These are phyloP conservation scores for Hirschfeldia incana DNA, from an alignment of 345 rosid genomes.

Conservation along the genomic window DNA sequence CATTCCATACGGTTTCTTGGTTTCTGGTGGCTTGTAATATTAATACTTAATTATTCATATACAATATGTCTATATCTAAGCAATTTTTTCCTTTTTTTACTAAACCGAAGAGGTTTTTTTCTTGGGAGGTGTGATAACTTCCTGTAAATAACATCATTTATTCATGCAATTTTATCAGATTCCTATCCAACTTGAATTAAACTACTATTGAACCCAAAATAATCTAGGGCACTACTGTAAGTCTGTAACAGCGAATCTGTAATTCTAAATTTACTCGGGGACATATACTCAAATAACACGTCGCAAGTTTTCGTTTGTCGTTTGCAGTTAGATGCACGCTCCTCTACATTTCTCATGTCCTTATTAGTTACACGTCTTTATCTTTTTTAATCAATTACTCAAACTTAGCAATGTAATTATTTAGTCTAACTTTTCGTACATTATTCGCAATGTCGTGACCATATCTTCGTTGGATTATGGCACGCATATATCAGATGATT, in stretches of 20 bases:
- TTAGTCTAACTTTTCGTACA: slow-evolving; percentile 18
- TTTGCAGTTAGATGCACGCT: slow-evolving; percentile 38
- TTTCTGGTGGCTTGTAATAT: slow-evolving; percentile 17
- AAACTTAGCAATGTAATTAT: background rate
- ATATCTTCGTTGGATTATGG: slow-evolving; percentile 32
- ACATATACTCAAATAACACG: slow-evolving; percentile 18
- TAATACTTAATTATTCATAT: background rate
- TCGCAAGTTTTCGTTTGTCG: slow-evolving; percentile 33
- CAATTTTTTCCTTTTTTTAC: slow-evolving; percentile 2
- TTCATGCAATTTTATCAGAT: slow-evolving; percentile 6
- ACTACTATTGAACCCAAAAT: background rate
- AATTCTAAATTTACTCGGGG: slow-evolving; percentile 1
- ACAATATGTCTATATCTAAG: slow-evolving; percentile 13
- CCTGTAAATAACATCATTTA: background rate
- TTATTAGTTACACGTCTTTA: background rate
- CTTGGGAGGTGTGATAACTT: slow-evolving; percentile 19
- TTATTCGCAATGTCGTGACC: slow-evolving; percentile 25
- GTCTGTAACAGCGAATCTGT: background rate
- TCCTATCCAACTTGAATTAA: slow-evolving; percentile 13
- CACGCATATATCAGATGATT: slow-evolving; percentile 7
- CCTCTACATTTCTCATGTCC: slow-evolving; percentile 25
- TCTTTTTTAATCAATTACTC: background rate
- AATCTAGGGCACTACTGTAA: slow-evolving; percentile 14
- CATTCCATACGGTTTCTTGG: slow-evolving; percentile 39
- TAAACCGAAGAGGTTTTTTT: slow-evolving; percentile 24